Percentiles rank a stretch among this genome's conserved stretches.
phyloP scores from a whole-genome alignment of 148 eudicot species.

The Fagopyrum tataricum region DNA sequence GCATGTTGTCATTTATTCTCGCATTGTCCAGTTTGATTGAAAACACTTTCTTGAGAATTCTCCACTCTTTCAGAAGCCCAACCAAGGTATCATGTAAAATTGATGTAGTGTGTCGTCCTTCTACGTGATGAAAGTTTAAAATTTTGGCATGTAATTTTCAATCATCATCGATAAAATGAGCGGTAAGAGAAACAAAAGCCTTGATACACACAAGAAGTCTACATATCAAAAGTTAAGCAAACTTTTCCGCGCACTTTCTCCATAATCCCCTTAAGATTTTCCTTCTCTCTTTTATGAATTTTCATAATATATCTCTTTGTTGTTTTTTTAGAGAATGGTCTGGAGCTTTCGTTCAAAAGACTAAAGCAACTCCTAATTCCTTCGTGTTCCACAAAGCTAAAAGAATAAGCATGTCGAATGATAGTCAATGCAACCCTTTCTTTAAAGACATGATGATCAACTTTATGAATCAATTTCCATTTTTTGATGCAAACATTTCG shows the following conservation, averaged over 20 bases:
- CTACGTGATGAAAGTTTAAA: neutral
- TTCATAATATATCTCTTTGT: neutral
- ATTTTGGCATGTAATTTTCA: neutral
- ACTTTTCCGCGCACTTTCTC: neutral
- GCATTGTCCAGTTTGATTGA: conserved; percentile 8
- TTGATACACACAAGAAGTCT: neutral
- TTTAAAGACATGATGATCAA: neutral
- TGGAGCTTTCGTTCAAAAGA: neutral
- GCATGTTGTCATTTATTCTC: conserved; percentile 13
- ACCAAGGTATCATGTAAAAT: neutral
- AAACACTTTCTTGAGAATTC: conserved; percentile 4
- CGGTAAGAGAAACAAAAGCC: neutral
- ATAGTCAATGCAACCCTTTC: neutral
- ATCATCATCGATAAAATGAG: neutral
- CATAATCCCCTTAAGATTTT: neutral
- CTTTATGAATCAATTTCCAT: neutral
- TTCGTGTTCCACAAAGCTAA: neutral
- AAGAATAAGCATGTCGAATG: neutral
- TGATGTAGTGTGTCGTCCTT: neutral
- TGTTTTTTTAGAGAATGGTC: neutral
- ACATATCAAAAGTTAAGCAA: neutral
- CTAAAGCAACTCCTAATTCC: neutral
- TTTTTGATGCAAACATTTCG: neutral
- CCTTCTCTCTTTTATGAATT: conserved; percentile 11
- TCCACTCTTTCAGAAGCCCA: conserved; percentile 3